Evolutionary conservation across 257 asterid species (phyloP).

Genomic region (Haberlea rhodopensis): DNA sequence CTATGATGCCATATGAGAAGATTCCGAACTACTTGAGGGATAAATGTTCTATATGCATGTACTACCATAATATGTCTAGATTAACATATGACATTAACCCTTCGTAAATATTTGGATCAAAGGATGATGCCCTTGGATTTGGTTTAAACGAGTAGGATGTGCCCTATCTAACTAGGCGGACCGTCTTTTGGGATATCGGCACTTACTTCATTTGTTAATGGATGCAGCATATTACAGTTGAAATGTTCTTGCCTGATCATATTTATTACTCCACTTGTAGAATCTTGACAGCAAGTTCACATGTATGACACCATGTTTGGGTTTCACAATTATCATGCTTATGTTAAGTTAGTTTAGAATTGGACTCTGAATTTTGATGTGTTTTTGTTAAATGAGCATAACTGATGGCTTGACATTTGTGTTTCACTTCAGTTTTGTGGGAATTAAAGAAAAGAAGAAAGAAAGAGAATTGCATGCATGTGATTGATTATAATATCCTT

Average conservation of each 20-base stretch:
- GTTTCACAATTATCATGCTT: background rate
- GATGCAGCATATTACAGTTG: no score
- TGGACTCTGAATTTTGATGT: background rate
- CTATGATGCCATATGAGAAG: background rate
- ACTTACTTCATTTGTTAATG: background rate
- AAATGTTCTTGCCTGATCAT: no score
- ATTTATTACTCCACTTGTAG: background rate
- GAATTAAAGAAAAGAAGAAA: background rate
- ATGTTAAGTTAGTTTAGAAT: background rate
- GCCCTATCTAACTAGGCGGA: no score
- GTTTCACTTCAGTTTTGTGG: background rate
- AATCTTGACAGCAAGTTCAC: conserved; percentile 3
- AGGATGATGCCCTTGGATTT: background rate
- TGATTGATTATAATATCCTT: conserved; percentile 4
- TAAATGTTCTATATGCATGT: no score
- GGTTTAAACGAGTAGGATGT: background rate
- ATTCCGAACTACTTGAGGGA: background rate
- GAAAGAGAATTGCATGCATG: conserved; percentile 12
- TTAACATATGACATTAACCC: no score
- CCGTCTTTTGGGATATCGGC: no score
- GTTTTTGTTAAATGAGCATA: conserved; percentile 2
- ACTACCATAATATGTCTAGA: no score
- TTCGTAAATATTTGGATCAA: background rate
- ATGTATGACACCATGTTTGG: background rate
- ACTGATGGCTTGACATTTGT: conserved; percentile 8